These are phyloP conservation scores for Pseudozyma pruni DNA, from an alignment of 1,284 basidiomycete genomes.

Conservation along the genomic window DNA sequence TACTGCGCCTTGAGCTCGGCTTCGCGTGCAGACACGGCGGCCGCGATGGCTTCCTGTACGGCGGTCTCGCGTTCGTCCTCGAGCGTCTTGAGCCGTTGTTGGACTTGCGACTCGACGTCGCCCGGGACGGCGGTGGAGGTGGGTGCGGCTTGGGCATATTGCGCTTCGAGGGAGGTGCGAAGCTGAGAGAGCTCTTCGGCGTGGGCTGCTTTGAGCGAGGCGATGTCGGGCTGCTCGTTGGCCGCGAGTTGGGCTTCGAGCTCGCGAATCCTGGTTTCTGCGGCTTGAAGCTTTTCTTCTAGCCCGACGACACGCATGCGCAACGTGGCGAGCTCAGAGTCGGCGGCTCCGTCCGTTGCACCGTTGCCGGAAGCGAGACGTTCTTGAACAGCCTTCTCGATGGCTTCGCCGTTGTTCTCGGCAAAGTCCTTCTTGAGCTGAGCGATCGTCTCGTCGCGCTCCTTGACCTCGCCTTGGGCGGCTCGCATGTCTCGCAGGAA, in stretches of 20 bases:
- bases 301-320: conserved; percentile 58
- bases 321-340: conserved; percentile 21
- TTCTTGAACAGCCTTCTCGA: conserved; percentile 54
- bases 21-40: conserved; percentile 58
- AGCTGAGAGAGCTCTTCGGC: conserved; percentile 40
- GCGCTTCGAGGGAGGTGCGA: conserved; percentile 30
- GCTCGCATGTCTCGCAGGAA: conserved; percentile 44
- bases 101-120: conserved; percentile 44
- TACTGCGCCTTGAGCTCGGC: conserved; percentile 56
- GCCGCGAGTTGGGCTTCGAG: conserved; percentile 43
- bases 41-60: conserved; percentile 41
- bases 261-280: conserved; percentile 46
- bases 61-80: conserved; percentile 49
- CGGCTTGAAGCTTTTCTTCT: conserved; percentile 46
- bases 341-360: conserved; percentile 4
- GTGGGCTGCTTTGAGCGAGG: conserved; percentile 43
- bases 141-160: conserved; percentile 21
- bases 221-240: conserved; percentile 18
- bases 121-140: background rate
- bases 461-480: conserved; percentile 50
- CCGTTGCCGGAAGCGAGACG: conserved; percentile 17
- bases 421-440: conserved; percentile 50
- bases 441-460: conserved; percentile 44
- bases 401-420: conserved; percentile 50
- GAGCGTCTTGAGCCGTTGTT: conserved; percentile 40